These are phyloP conservation scores for Neonectria punicea DNA, from an alignment of 2,329 filamentous ascomycete genomes.

Conservation along the genomic window DNA sequence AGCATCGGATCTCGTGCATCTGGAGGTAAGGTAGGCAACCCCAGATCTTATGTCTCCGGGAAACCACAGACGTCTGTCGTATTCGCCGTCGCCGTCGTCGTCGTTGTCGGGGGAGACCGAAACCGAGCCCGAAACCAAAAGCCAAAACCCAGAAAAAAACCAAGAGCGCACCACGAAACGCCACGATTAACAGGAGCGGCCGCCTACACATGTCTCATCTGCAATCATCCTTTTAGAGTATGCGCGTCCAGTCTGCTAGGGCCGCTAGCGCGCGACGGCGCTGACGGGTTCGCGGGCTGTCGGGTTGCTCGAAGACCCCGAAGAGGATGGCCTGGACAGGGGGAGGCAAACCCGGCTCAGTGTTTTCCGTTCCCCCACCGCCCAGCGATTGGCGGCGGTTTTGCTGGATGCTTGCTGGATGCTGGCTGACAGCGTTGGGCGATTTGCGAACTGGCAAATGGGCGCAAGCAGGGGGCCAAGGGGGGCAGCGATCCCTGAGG, in stretches of 20 bases:
- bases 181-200: background rate
- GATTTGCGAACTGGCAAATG: background rate
- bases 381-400: background rate
- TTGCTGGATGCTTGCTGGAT: background rate
- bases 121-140: background rate
- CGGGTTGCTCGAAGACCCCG: constrained; percentile 49
- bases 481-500: constrained; percentile 1
- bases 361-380: background rate
- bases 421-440: background rate
- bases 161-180: background rate
- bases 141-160: background rate
- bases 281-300: constrained; percentile 37
- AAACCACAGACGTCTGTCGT: too few species aligned
- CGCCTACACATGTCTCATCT: background rate
- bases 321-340: constrained; percentile 21
- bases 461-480: background rate
- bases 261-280: constrained; percentile 13
- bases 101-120: background rate
- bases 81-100: too few species aligned
- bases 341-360: constrained; percentile 18
- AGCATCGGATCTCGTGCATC: background rate
- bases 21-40: too few species aligned
- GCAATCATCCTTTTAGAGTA: background rate
- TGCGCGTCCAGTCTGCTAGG: background rate
- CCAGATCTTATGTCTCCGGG: too few species aligned